Conservation (phyloP, 2,329 filamentous ascomycete species). For the Harringtonia lauricola region DNA sequence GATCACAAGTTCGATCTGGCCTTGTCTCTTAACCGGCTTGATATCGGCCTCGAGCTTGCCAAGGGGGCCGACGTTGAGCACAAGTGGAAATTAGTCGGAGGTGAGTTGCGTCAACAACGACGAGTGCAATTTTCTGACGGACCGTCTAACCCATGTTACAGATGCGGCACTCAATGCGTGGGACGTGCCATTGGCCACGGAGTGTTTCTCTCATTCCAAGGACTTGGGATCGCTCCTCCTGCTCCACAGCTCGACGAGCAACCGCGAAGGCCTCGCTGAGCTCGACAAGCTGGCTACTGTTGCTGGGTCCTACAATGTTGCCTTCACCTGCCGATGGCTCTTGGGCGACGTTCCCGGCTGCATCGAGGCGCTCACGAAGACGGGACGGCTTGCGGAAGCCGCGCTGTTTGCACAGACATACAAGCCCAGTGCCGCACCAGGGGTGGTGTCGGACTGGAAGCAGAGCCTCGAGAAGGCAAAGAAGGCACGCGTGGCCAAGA, state of each 20-base stretch:
- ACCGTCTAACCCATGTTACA: neutral
- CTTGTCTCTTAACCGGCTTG: constrained; percentile 68
- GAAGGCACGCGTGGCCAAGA: constrained; percentile 73
- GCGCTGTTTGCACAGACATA: constrained; percentile 93
- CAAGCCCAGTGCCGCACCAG: constrained; percentile 65
- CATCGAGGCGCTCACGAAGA: constrained; percentile 67
- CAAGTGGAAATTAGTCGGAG: constrained; percentile 93
- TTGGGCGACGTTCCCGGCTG: constrained; percentile 74
- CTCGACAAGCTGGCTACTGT: constrained; percentile 66
- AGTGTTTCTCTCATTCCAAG: constrained; percentile 86
- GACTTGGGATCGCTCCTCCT: constrained; percentile 84
- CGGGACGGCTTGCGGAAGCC: constrained; percentile 71
- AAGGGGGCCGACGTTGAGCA: constrained; percentile 79
- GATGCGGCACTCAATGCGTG: constrained; percentile 79
- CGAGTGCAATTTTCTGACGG: neutral
- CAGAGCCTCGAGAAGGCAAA: constrained; percentile 69
- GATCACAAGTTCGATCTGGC: constrained; percentile 97
- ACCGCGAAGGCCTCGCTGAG: constrained; percentile 60
- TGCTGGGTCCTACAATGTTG: constrained; percentile 78
- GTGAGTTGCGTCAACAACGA: neutral
- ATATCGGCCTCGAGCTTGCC: constrained; percentile 78
- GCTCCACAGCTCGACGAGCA: constrained; percentile 75
- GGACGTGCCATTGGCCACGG: constrained; percentile 79
- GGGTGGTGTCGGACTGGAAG: constrained; percentile 71
- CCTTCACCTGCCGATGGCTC: constrained; percentile 85